Conservation (phyloP, 108 stramenopile species). For the Cyclotella cryptica region DNA sequence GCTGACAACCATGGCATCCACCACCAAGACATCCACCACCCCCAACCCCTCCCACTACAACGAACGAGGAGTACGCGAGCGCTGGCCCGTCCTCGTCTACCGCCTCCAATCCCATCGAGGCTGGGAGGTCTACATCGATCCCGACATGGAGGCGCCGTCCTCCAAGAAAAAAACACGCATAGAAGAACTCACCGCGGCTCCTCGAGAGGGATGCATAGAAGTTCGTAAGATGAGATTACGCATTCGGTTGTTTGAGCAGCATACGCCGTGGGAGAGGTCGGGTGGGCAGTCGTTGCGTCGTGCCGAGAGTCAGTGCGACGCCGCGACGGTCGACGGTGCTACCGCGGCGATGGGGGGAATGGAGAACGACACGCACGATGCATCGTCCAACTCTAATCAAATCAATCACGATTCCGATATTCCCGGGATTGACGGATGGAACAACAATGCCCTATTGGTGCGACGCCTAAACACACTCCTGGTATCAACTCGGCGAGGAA, state of each 20-base stretch:
- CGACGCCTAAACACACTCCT: conserved; percentile 44
- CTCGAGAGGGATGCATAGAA: conserved; percentile 49
- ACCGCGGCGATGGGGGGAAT: background rate
- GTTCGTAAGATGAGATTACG: conserved; percentile 48
- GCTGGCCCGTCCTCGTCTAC: conserved; percentile 48
- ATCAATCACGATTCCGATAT: conserved; percentile 13
- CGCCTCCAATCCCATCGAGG: conserved; percentile 43
- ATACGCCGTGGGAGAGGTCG: conserved; percentile 22
- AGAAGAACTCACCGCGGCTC: conserved; percentile 46
- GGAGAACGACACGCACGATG: background rate
- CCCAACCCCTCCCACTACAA: conserved; percentile 9
- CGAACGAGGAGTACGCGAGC: conserved; percentile 26
- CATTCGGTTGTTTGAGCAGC: conserved; percentile 43
- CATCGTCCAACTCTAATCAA: conserved; percentile 3
- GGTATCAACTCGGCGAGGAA: conserved; percentile 45
- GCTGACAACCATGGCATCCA: too few relatives aligned
- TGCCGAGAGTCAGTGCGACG: background rate
- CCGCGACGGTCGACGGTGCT: background rate
- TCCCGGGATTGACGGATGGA: conserved; percentile 50
- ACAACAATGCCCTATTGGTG: conserved; percentile 53
- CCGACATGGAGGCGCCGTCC: conserved; percentile 7
- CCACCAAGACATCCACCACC: too few relatives aligned
- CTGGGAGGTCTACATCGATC: conserved; percentile 44
- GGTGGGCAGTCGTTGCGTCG: background rate
- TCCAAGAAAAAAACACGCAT: conserved; percentile 12